Evolutionary conservation across 2,329 filamentous ascomycete genomes (phyloP).

Genomic region (Fusarium sp.): DNA sequence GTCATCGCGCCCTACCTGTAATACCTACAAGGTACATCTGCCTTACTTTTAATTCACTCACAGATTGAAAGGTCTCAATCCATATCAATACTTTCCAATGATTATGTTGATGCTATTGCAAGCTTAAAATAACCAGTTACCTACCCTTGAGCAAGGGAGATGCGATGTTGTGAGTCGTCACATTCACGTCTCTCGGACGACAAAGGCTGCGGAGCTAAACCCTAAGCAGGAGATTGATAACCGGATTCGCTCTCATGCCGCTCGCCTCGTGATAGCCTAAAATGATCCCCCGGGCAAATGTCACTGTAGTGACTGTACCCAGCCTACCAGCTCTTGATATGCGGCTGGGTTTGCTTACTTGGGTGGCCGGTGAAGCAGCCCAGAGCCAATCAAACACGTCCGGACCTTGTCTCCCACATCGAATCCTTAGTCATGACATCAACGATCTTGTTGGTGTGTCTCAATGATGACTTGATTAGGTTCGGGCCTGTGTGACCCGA

Average conservation of each 20-base stretch:
- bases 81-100: neutral
- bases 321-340: neutral
- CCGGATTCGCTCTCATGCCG: slow-evolving; percentile 3
- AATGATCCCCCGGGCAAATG: neutral
- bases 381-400: neutral
- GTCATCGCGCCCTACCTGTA: no score
- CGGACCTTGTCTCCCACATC: neutral
- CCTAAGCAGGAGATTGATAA: neutral
- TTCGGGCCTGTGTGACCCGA: neutral
- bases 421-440: slow-evolving; percentile 26
- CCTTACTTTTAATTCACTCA: no score
- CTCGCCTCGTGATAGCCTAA: neutral
- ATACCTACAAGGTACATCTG: no score
- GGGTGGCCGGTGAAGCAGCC: neutral
- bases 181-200: neutral
- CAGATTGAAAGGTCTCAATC: no score
- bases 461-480: slow-evolving; percentile 12
- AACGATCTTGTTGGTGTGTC: slow-evolving; percentile 12
- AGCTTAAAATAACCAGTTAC: neutral
- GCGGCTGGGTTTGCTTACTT: slow-evolving; percentile 1
- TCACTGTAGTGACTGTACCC: neutral
- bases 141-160: neutral
- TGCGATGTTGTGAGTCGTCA: neutral
- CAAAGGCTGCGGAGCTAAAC: neutral
- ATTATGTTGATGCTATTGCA: no score